Evolutionary conservation across 2,329 filamentous ascomycete genomes (phyloP).

Genomic region (Capronia americana): DNA sequence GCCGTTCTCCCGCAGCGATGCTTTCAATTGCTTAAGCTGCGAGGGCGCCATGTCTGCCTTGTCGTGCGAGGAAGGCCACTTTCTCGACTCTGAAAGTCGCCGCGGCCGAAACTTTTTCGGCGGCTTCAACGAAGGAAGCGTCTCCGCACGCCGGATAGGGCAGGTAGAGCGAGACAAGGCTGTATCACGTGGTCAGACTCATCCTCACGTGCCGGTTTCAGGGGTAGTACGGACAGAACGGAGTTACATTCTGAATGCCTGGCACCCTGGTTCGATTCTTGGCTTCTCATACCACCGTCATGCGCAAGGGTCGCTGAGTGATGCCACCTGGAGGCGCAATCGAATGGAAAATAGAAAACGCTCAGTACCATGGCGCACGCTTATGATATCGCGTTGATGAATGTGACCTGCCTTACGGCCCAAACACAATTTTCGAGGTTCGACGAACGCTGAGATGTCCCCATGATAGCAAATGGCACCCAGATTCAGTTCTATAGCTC

Average conservation of each 20-base stretch:
- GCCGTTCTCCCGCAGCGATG: slow-evolving; percentile 85
- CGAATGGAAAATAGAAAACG: too few species aligned
- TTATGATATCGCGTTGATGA: background rate
- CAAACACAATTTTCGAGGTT: slow-evolving; percentile 3
- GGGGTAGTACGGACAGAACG: too few species aligned
- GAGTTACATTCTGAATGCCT: background rate
- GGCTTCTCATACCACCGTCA: background rate
- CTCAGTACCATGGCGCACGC: background rate
- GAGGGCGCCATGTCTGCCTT: slow-evolving; percentile 78
- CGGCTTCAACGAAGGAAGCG: background rate
- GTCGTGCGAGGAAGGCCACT: background rate
- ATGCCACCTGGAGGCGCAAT: background rate
- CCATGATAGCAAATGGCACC: background rate
- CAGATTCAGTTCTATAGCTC: background rate
- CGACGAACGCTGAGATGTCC: background rate
- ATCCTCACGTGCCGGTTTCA: background rate
- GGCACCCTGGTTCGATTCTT: background rate
- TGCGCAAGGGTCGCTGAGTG: background rate
- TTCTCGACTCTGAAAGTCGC: slow-evolving; percentile 6
- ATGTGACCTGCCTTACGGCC: background rate
- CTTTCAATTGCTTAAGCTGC: slow-evolving; percentile 93
- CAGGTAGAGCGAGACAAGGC: background rate
- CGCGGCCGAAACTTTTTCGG: slow-evolving; percentile 13
- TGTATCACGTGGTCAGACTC: background rate
- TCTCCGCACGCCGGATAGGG: background rate